Conservation (phyloP, 768 basidiomycete species). For the Termitomyces sp. region DNA sequence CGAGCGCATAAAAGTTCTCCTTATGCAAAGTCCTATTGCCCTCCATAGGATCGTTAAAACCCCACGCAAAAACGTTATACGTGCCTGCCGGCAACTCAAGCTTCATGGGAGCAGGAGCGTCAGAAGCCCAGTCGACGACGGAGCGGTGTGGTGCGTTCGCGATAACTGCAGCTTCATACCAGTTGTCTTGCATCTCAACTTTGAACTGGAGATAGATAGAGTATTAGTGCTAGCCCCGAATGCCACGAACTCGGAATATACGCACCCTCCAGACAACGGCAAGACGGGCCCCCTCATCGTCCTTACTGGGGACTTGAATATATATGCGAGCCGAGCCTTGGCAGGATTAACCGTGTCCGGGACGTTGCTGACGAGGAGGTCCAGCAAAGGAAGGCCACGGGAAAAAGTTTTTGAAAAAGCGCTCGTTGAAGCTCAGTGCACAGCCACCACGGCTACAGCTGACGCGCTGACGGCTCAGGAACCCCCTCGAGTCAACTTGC, state of each 20-base stretch:
- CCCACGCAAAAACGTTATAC: too few relatives aligned
- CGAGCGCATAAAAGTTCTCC: conserved; percentile 71
- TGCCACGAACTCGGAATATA: neutral
- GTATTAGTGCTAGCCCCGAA: neutral
- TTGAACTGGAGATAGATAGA: too few relatives aligned
- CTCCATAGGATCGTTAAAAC: conserved; percentile 78
- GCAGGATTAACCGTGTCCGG: conserved; percentile 80
- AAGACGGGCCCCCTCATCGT: conserved; percentile 53
- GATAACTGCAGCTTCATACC: conserved; percentile 90
- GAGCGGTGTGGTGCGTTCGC: conserved; percentile 70
- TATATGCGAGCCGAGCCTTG: conserved; percentile 74
- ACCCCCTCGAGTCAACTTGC: too few relatives aligned
- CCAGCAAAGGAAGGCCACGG: too few relatives aligned
- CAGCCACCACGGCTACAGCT: too few relatives aligned
- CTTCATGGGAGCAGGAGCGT: conserved; percentile 44
- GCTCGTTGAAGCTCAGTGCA: too few relatives aligned
- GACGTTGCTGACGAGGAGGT: conserved; percentile 52
- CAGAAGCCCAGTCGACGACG: conserved; percentile 94
- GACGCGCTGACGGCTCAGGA: neutral
- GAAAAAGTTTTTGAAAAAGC: too few relatives aligned
- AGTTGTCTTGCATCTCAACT: conserved; percentile 93
- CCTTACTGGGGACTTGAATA: conserved; percentile 73
- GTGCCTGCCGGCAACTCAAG: conserved; percentile 26
- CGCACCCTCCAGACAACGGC: conserved; percentile 79
- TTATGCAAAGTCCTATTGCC: conserved; percentile 57